Percentiles rank a stretch among this genome's conserved stretches.
Evolutionary conservation across 1,284 basidiomycete species (phyloP).

Genomic region (Ustilago hordei): DNA sequence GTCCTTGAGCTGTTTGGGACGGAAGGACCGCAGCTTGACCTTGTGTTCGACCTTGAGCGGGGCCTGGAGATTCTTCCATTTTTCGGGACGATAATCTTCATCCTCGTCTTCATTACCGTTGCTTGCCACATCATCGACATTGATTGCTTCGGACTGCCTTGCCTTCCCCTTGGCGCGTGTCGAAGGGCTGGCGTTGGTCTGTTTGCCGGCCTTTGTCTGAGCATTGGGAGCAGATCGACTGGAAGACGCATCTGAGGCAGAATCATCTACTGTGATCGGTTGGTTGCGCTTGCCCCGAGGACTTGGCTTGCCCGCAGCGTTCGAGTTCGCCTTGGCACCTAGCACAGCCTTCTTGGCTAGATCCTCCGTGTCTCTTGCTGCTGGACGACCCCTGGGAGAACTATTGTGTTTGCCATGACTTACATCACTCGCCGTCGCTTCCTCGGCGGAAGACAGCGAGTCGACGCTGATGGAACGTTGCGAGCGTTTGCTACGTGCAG

Average conservation of each 20-base stretch:
- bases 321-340: conserved; percentile 23
- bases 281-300: conserved; percentile 18
- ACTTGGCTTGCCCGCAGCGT: conserved; percentile 7
- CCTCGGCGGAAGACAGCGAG: conserved; percentile 23
- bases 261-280: conserved; percentile 28
- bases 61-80: conserved; percentile 49
- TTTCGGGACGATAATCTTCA: conserved; percentile 52
- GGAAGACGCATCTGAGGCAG: conserved; percentile 28
- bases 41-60: conserved; percentile 54
- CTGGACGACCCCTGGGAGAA: neutral
- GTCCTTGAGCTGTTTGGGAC: conserved; percentile 52
- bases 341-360: conserved; percentile 37
- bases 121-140: neutral
- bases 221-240: neutral
- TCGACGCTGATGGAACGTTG: conserved; percentile 18
- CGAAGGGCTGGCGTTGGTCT: conserved; percentile 3
- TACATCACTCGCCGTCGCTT: conserved; percentile 16
- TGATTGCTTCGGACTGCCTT: conserved; percentile 17
- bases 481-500: conserved; percentile 11
- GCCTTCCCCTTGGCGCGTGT: conserved; percentile 38
- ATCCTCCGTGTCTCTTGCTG: conserved; percentile 11
- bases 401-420: conserved; percentile 8
- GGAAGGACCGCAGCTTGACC: conserved; percentile 48
- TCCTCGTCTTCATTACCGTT: conserved; percentile 18
- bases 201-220: neutral